Conservation (phyloP, 1,284 basidiomycete species). For the Cutaneotrichosporon spelunceum region DNA sequence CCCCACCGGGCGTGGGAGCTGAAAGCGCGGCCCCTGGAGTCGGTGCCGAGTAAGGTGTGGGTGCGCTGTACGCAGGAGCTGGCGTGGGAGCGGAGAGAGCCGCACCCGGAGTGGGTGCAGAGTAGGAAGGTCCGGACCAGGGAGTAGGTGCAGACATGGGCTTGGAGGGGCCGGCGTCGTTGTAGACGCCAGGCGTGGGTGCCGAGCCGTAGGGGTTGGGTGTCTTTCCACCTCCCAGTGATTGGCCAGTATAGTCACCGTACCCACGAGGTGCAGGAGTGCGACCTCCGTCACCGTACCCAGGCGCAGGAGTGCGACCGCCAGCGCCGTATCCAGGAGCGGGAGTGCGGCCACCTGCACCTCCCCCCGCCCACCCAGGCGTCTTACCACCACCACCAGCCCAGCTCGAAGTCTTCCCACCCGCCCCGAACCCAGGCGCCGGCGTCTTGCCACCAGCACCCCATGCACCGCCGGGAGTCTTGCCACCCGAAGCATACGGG, state of each 20-base stretch:
- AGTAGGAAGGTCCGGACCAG: constrained; percentile 42
- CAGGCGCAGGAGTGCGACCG: constrained; percentile 38
- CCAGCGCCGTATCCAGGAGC: constrained; percentile 27
- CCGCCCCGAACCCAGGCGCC: constrained; percentile 56
- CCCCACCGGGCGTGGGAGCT: constrained; percentile 52
- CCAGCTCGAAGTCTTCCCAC: constrained; percentile 58
- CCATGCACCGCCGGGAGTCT: constrained; percentile 56
- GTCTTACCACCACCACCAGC: constrained; percentile 54
- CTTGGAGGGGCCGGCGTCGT: constrained; percentile 35
- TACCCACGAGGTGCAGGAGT: constrained; percentile 35
- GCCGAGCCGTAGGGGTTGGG: constrained; percentile 59
- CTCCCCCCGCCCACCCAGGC: constrained; percentile 56
- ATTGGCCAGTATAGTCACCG: no score
- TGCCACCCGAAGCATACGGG: constrained; percentile 47
- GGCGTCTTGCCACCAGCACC: constrained; percentile 54
- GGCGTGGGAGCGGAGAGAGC: constrained; percentile 54
- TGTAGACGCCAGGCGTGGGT: constrained; percentile 32
- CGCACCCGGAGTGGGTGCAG: constrained; percentile 45
- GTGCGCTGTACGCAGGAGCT: constrained; percentile 46
- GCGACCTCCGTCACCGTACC: constrained; percentile 36
- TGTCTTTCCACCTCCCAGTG: constrained; percentile 53
- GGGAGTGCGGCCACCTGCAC: constrained; percentile 46
- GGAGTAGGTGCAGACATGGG: constrained; percentile 56
- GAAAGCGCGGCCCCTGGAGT: constrained; percentile 51
- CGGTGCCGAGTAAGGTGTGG: constrained; percentile 52